Base-by-base conservation (phyloP, 2,329 filamentous ascomycete genomes). In the Gliomastix tumulicola region DNA sequence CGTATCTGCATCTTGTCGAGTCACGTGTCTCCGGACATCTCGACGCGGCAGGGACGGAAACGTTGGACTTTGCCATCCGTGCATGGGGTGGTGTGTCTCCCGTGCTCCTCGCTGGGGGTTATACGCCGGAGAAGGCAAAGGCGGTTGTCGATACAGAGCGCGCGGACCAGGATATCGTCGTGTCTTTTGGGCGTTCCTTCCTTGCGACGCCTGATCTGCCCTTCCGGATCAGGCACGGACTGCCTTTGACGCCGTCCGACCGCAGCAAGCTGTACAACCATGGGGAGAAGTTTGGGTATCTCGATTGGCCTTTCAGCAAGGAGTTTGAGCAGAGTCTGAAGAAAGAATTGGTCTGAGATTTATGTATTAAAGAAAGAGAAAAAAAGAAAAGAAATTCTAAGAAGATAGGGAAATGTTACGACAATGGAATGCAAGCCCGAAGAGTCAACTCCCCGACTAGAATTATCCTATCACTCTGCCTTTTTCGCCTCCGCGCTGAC, bases 1-100 rank as follows among this genome's bases (percentile, higher is more conserved):
- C 77, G 0, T 84, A 78, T 48, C 50, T 82, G 3, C 78, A 83
- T 50, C 40, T 82, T 0, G 59, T 84, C 7, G 77, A 84, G 48
- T 66, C 74, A 0, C 66, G 76, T 0, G 57, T 79, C 5, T 53
- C 60, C 1, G 69, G 68, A 1, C 55, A 49, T 32, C 11, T 49
- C 1, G 66, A 73, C 27, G 27, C 53, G 4, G 65, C 71, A 2
- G 54, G 40, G 1, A 34, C 19, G 3, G 58, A 60, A 12, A 42
- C 34, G 4, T 44, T 63, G 0, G 53, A 59, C 3, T 66, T 63
- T 31, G 53, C 51, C 0, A 50, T 56, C 12, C 33, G 58, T 0
- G 39, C 60, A 2, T 66, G 60, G 60, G 39, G 53, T 0, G 48
- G 52, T 0, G 52, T 56, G 5, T 70, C 71, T 0, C 49, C 55